phyloP scores from a whole-genome alignment of 1,284 basidiomycete genomes.

The Tylopilus orsonianus region DNA sequence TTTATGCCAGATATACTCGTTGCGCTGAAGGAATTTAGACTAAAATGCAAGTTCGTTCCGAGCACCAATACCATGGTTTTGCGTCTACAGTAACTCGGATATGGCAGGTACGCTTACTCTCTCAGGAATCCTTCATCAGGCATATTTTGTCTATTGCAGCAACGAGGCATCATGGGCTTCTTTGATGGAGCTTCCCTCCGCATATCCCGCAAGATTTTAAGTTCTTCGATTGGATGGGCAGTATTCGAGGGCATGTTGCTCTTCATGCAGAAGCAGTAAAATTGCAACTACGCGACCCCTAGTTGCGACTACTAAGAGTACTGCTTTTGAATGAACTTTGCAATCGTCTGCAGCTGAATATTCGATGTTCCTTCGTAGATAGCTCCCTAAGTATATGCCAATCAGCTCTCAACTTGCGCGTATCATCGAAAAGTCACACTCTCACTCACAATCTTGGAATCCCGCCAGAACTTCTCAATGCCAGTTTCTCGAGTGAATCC shows the following conservation, averaged over 20 bases:
- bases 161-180: slow-evolving; percentile 76
- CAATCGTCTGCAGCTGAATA: slow-evolving; percentile 96
- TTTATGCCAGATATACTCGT: background rate
- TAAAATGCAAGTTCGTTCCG: slow-evolving; percentile 82
- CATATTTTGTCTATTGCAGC: slow-evolving; percentile 35
- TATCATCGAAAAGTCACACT: too few species aligned
- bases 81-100: slow-evolving; percentile 62
- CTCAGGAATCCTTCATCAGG: background rate
- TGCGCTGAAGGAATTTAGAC: slow-evolving; percentile 47
- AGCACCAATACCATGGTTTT: slow-evolving; percentile 71
- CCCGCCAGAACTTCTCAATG: slow-evolving; percentile 93
- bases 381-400: too few species aligned
- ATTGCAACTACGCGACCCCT: background rate
- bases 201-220: slow-evolving; percentile 85
- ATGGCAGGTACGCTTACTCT: slow-evolving; percentile 54
- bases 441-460: slow-evolving; percentile 88
- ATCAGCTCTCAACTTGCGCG: too few species aligned
- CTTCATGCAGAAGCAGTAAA: slow-evolving; percentile 44
- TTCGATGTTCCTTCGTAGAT: slow-evolving; percentile 97
- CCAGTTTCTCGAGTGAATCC: slow-evolving; percentile 95
- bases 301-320: slow-evolving; percentile 44
- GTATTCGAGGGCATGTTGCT: slow-evolving; percentile 85
- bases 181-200: slow-evolving; percentile 85
- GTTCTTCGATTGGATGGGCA: slow-evolving; percentile 90
- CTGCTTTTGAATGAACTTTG: slow-evolving; percentile 85